Evolutionary conservation across 108 stramenopile genomes (phyloP), one percentile per base, ranked within the genome.

Genomic region (Asterionellopsis glacialis): DNA sequence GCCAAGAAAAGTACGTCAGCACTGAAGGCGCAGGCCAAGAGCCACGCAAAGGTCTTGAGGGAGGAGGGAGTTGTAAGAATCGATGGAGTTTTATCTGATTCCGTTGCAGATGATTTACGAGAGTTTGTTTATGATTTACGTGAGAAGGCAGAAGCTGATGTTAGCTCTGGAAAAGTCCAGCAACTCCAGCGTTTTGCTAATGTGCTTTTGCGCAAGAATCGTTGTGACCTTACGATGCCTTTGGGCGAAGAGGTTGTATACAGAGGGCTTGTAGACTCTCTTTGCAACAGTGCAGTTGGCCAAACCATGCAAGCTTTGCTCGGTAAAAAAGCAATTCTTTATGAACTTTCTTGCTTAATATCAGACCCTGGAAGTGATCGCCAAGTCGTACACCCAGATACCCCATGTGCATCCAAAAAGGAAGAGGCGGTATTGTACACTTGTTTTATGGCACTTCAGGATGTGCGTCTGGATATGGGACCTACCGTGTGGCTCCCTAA

Each of bases 361-460:
- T 77, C 77, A 42, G 91, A 93, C 51, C 77, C 71, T 0, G 87
- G 87, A 5, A 80, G 78, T 62, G 73, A 89, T 50, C 75, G 91
- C 13, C 91, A 93, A 53, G 85, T 87, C 18, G 61, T 85, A 27
- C 91, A 93, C 75, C 91, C 88, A 24, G 91, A 93, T 64, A 91
- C 86, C 14, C 90, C 90, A 0, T 69, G 28, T 45, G 49, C 57
- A 12, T 64, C 22, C 19, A 52, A 70, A 5, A 33, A 45, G 0
- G 58, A 68, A 18, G 85, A 78, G 6, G 72, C 85, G 11, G 82
- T 80, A 10, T 49, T 93, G 60, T 70, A 75, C 50, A 93, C 91
- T 7, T 90, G 88, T 51, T 93, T 93, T 55, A 72, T 88, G 39
- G 82, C 91, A 26, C 65, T 93, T 49, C 91, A 93, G 58, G 86